Conservation (phyloP, 768 basidiomycete species). For the Lyophyllum shimeji region DNA sequence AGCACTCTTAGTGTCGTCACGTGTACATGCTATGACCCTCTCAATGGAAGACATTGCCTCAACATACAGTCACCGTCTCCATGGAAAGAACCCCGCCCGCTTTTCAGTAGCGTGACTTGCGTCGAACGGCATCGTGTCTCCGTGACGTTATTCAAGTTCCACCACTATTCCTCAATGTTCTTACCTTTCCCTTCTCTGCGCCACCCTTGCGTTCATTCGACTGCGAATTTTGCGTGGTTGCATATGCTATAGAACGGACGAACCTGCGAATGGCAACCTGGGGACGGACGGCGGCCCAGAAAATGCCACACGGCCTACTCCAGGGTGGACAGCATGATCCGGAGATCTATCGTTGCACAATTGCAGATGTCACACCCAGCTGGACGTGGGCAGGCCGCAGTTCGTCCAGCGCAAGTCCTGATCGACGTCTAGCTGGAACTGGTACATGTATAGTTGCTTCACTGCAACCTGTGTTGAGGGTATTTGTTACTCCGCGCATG, state of each 20-base stretch:
- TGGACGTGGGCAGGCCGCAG: neutral
- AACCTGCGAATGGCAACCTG: constrained; percentile 27
- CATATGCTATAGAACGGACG: constrained; percentile 61
- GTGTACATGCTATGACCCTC: constrained; percentile 61
- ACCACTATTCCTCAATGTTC: too few relatives aligned
- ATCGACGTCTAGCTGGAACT: neutral
- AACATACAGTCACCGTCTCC: too few relatives aligned
- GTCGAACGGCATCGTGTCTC: too few relatives aligned
- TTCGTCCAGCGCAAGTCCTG: neutral
- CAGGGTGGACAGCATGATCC: constrained; percentile 83
- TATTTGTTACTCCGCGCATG: neutral
- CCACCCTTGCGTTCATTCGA: too few relatives aligned
- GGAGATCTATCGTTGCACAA: constrained; percentile 50
- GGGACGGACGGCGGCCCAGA: constrained; percentile 34
- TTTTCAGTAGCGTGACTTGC: too few relatives aligned
- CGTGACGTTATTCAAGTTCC: too few relatives aligned
- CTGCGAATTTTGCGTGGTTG: constrained; percentile 72
- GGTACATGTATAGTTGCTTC: neutral
- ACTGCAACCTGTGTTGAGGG: neutral
- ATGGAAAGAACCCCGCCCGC: too few relatives aligned
- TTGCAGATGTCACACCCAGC: constrained; percentile 37
- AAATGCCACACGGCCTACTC: constrained; percentile 51
- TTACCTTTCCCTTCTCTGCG: too few relatives aligned
- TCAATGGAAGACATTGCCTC: constrained; percentile 30
- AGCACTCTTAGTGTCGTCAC: constrained; percentile 50